Base-by-base conservation (phyloP, 352 stramenopile genomes). In the Pythium monospermum region DNA sequence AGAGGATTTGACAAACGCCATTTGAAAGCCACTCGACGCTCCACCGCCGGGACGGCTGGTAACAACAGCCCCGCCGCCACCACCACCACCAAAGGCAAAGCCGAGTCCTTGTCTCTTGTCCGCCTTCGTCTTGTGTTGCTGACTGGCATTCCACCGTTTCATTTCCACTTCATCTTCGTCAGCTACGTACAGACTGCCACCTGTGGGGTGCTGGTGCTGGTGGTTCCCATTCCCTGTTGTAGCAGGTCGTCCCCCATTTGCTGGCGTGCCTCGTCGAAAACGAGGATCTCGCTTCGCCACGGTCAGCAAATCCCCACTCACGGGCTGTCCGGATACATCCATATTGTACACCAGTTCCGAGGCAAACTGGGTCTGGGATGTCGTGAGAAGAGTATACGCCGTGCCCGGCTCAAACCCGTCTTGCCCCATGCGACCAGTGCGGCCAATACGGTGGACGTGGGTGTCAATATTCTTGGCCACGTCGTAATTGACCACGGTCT, bases 401-500 rank as follows among this genome's bases (percentile, higher is more conserved):
- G 76, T 93, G 10, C 85, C 85, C 41, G 77, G 73, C 21, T 83
- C 72, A 18, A 95, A 86, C 0, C 85, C 85, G 31, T 94, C 83
- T 3, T 70, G 43, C 0, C 83, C 82, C 85, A 94, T 94, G 6
- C 87, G 76, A 12, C 87, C 87, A 0, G 87, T 96, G 18, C 87
- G 78, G 3, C 87, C 87, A 22, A 96, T 94, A 1, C 87, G 83
- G 58, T 96, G 87, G 26, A 95, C 82, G 55, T 96, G 87, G 1
- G 81, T 94, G 45, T 96, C 87, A 36, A 96, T 96, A 27, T 77
- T 95, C 59, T 95, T 95, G 19, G 87, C 87, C n/a, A 92, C 73
- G 49, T 96, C 87, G 47, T 87, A 96, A 50, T 95, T 95, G 41
- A 96, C 71, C 1, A 96, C 87, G 4, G 74, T 96, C 52, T 91